Percentiles rank a stretch among this genome's conserved stretches.
Evolutionary conservation across 78 protist species (phyloP).

Genomic region (Tieghemostelium lacteum): DNA sequence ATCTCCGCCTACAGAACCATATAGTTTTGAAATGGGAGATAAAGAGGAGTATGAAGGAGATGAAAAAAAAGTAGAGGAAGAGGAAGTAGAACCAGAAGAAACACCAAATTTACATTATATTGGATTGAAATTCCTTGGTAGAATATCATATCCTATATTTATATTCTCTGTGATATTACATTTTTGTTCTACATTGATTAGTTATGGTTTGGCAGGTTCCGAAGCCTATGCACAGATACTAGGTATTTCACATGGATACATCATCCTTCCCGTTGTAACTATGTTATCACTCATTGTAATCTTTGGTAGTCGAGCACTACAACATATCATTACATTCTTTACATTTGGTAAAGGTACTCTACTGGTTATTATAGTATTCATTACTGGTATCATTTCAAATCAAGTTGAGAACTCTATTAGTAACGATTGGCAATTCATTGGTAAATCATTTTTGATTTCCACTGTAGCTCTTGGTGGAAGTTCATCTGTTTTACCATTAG

Average conservation of each 20-base stretch:
- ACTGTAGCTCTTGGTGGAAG: conserved; percentile 80
- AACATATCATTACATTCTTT: conserved; percentile 65
- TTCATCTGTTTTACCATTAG: conserved; percentile 12
- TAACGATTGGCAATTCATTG: conserved; percentile 46
- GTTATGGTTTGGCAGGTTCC: conserved; percentile 73
- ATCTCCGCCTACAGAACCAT: not conserved
- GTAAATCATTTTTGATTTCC: conserved; percentile 45
- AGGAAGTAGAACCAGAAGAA: not conserved
- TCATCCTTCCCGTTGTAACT: conserved; percentile 27
- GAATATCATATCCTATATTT: conserved; percentile 12
- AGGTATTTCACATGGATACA: not conserved
- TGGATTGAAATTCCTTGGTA: conserved; percentile 38
- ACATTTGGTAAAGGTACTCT: conserved; percentile 72
- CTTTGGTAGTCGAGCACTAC: conserved; percentile 30
- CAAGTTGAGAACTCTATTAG: conserved; percentile 8
- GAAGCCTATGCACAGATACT: conserved; percentile 51
- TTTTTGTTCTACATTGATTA: conserved; percentile 62
- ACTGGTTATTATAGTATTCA: conserved; percentile 42
- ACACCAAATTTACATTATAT: conserved; percentile 65
- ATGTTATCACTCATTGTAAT: conserved; percentile 27
- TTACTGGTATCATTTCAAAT: conserved; percentile 49
- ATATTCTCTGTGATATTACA: conserved; percentile 71
- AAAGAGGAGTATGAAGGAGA: not conserved
- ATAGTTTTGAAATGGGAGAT: not conserved
- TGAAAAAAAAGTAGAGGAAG: not conserved